phyloP scores from a whole-genome alignment of 495 filamentous ascomycete genomes.

The Aspergillus asperescens region DNA sequence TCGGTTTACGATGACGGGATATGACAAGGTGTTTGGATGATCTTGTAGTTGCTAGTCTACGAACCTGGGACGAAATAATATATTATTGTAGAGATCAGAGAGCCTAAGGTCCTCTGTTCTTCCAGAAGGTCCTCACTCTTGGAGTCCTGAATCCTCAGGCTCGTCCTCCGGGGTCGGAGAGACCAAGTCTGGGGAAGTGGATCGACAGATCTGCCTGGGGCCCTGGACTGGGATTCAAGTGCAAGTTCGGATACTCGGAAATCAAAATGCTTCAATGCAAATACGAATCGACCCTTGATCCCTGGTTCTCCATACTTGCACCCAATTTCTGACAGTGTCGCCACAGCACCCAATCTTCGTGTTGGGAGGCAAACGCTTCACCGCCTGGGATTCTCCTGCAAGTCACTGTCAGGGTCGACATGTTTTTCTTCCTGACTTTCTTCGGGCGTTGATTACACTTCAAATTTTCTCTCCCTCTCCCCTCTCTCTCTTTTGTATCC shows the following conservation, averaged over 20 bases:
- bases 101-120: neutral
- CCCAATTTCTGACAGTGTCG: no score
- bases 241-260: neutral
- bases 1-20: conserved; percentile 60
- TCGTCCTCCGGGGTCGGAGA: neutral
- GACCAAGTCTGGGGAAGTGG: conserved; percentile 8
- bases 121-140: neutral
- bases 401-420: neutral
- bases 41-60: neutral
- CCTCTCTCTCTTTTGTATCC: neutral
- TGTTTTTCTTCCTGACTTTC: neutral
- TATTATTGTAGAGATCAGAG: no score
- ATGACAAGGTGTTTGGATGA: conserved; percentile 55
- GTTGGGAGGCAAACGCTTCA: conserved; percentile 1
- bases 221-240: neutral
- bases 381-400: neutral
- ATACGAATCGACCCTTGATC: no score
- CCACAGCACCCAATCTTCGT: no score
- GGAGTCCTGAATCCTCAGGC: neutral
- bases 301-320: no score
- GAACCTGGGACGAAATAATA: no score
- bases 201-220: conserved; percentile 1
- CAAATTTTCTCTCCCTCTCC: neutral
- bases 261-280: neutral
- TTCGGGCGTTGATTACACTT: neutral